Percentiles rank a stretch among this genome's conserved stretches.
Conservation (phyloP, 768 basidiomycete genomes). For the Serendipita vermifera region DNA sequence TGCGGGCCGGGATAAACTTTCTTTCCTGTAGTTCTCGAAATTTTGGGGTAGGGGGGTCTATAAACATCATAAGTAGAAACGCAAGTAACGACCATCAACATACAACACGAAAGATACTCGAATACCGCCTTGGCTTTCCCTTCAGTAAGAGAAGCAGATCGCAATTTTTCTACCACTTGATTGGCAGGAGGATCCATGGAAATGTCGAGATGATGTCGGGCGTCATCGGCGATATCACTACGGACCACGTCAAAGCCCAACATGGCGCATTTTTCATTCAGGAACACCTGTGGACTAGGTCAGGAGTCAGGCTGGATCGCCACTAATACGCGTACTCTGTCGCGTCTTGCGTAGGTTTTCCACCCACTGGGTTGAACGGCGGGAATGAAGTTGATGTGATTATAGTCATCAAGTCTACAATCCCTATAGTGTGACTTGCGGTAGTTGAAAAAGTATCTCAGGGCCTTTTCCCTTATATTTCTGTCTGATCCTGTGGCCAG, state of each 20-base stretch:
- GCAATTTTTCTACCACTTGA: slow-evolving; percentile 46
- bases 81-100: slow-evolving; percentile 32
- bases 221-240: slow-evolving; percentile 37
- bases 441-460: slow-evolving; percentile 68
- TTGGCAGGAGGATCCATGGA: slow-evolving; percentile 54
- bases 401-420: slow-evolving; percentile 44
- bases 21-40: slow-evolving; percentile 43
- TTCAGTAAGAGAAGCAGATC: too few relatives aligned
- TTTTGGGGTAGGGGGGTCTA: slow-evolving; percentile 48
- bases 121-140: slow-evolving; percentile 53
- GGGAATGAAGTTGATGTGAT: slow-evolving; percentile 64
- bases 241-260: slow-evolving; percentile 69
- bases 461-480: slow-evolving; percentile 42
- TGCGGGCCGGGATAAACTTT: slow-evolving; percentile 51
- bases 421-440: slow-evolving; percentile 40
- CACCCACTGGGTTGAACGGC: slow-evolving; percentile 39
- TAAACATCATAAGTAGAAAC: neutral
- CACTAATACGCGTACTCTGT: slow-evolving; percentile 39
- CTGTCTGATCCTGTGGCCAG: slow-evolving; percentile 50
- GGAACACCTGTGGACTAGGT: slow-evolving; percentile 45
- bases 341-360: slow-evolving; percentile 42
- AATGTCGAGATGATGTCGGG: slow-evolving; percentile 51
- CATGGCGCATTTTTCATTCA: slow-evolving; percentile 47
- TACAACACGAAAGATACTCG: slow-evolving; percentile 46
- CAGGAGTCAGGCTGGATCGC: neutral